Conservation (phyloP, 2,329 filamentous ascomycete genomes). For the Penicillium digitatum region DNA sequence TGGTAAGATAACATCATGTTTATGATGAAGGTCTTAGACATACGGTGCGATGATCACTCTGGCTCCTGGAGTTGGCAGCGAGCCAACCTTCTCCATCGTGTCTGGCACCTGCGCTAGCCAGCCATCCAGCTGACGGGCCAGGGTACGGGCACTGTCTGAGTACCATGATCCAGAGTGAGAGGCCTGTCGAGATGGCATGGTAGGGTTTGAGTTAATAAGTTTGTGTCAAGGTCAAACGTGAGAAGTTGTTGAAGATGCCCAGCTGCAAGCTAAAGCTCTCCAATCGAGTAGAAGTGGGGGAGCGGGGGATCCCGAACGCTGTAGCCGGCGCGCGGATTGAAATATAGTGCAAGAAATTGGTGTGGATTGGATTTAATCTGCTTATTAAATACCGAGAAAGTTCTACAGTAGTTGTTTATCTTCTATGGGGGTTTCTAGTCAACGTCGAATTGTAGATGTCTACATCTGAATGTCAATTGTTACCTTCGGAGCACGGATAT, state of each 20-base stretch:
- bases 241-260: background rate
- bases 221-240: background rate
- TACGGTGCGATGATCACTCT: conserved; percentile 91
- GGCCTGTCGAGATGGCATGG: conserved; percentile 51
- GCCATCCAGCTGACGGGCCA: conserved; percentile 66
- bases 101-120: conserved; percentile 71
- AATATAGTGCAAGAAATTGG: background rate
- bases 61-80: conserved; percentile 68
- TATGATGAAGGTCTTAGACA: conserved; percentile 34
- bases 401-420: background rate
- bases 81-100: conserved; percentile 58
- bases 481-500: background rate
- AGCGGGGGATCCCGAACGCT: conserved; percentile 16
- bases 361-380: background rate
- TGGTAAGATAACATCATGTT: background rate
- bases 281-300: conserved; percentile 27
- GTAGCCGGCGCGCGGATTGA: background rate
- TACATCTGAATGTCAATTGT: background rate
- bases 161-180: conserved; percentile 91
- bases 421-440: background rate
- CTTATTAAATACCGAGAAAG: background rate
- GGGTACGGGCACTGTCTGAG: conserved; percentile 53
- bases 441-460: background rate
- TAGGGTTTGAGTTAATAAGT: background rate
- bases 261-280: conserved; percentile 8